Base-by-base conservation (phyloP, 139 green algal genomes). In the Gonium pectorale region DNA sequence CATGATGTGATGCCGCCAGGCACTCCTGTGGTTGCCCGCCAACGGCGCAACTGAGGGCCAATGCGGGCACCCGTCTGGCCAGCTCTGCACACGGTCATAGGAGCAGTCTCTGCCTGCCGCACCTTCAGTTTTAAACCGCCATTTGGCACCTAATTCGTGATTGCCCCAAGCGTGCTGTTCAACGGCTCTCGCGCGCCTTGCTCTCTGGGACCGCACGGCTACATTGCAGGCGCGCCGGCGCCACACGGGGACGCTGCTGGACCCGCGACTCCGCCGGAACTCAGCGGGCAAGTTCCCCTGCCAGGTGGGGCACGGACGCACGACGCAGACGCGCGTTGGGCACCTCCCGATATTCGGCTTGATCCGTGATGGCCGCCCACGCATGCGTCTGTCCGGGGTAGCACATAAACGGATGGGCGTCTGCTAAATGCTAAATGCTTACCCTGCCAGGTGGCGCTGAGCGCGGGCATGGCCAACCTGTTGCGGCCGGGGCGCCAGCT, bases 361-460 rank as follows among this genome's bases (percentile, higher is more conserved):
- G n/a, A n/a, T n/a, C n/a, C n/a, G n/a, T n/a, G n/a, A n/a, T n/a
- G n/a, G n/a, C n/a, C n/a, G n/a, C n/a, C n/a, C n/a, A n/a, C n/a
- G n/a, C n/a, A n/a, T n/a, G n/a, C n/a, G n/a, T n/a, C n/a, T n/a
- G n/a, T n/a, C n/a, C n/a, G n/a, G n/a, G n/a, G n/a, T n/a, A n/a
- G n/a, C n/a, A n/a, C n/a, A n/a, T n/a, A n/a, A n/a, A n/a, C n/a
- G n/a, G n/a, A n/a, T n/a, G n/a, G n/a, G n/a, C n/a, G n/a, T n/a
- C n/a, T n/a, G n/a, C n/a, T n/a, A n/a, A n/a, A n/a, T n/a, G n/a
- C n/a, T n/a, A n/a, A n/a, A n/a, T n/a, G n/a, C n/a, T n/a, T n/a
- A n/a, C 54, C 71, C 51, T 67, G 24, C 37, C 73, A 81, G 73
- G 38, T 81, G 26, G 38, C 73, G 27, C 73, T 37, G 37, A 70